These are phyloP conservation scores for Candida ipomoeae DNA, from an alignment of 805 yeast species.

Conservation along the genomic window DNA sequence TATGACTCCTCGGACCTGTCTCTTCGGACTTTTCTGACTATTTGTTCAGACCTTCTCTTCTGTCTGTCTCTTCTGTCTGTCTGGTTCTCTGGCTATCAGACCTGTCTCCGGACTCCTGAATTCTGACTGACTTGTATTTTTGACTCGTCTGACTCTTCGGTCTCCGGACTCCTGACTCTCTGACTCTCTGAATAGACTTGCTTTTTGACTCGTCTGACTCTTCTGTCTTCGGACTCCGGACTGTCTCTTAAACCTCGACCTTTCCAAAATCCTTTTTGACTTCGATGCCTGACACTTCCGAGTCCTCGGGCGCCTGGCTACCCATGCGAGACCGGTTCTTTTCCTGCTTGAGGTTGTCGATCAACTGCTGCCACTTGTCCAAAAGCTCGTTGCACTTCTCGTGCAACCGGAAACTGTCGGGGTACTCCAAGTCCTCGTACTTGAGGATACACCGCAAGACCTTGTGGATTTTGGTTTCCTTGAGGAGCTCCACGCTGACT, in stretches of 20 bases:
- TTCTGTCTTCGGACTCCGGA: too few relatives aligned
- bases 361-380: conserved; percentile 36
- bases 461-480: conserved; percentile 47
- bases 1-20: too few relatives aligned
- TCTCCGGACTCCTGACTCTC: too few relatives aligned
- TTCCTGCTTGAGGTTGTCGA: conserved; percentile 36
- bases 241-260: conserved; percentile 5
- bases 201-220: too few relatives aligned
- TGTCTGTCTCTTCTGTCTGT: too few relatives aligned
- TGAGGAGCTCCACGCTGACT: conserved; percentile 37
- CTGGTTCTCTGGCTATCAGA: too few relatives aligned
- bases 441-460: conserved; percentile 47
- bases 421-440: conserved; percentile 36
- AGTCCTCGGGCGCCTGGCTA: conserved; percentile 14
- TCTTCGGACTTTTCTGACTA: too few relatives aligned
- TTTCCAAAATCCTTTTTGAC: conserved; percentile 8
- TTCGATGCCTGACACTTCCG: conserved; percentile 12
- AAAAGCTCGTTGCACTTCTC: conserved; percentile 40
- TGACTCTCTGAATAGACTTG: too few relatives aligned
- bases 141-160: too few relatives aligned
- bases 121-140: too few relatives aligned
- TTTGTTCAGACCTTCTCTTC: too few relatives aligned
- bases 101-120: too few relatives aligned
- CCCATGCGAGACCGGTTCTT: conserved; percentile 16
- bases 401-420: conserved; percentile 44